Evolutionary conservation across 2,329 filamentous ascomycete genomes (phyloP).

Genomic region (Graphilbum fragrans): DNA sequence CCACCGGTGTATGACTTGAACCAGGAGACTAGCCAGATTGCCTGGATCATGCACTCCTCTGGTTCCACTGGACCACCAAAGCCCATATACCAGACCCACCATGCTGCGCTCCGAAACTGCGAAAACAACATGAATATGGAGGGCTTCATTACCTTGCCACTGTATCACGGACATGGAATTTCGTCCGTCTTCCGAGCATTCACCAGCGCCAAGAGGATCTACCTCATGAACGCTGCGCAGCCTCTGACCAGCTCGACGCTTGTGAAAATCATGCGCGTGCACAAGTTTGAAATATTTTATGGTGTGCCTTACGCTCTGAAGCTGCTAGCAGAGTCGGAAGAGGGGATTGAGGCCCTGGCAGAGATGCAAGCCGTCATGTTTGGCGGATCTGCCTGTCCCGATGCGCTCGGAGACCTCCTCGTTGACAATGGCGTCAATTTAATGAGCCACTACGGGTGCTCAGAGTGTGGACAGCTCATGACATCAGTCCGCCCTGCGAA

Average conservation of each 20-base stretch:
- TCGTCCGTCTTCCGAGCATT: slow-evolving; percentile 41
- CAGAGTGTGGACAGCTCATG: slow-evolving; percentile 51
- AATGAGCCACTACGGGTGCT: slow-evolving; percentile 14
- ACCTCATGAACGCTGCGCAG: slow-evolving; percentile 40
- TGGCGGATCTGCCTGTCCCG: slow-evolving; percentile 45
- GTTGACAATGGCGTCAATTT: slow-evolving; percentile 17
- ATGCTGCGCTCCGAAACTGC: slow-evolving; percentile 35
- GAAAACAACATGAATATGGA: slow-evolving; percentile 24
- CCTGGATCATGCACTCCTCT: slow-evolving; percentile 22
- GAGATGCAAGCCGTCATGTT: slow-evolving; percentile 41
- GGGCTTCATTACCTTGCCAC: slow-evolving; percentile 41
- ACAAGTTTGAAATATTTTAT: slow-evolving; percentile 41
- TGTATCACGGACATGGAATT: slow-evolving; percentile 49
- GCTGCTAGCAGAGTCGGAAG: slow-evolving; percentile 43
- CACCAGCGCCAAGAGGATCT: slow-evolving; percentile 33
- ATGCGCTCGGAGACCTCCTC: slow-evolving; percentile 42
- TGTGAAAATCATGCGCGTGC: slow-evolving; percentile 26
- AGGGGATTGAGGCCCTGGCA: slow-evolving; percentile 35
- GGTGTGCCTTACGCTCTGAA: slow-evolving; percentile 54
- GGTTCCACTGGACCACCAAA: slow-evolving; percentile 51
- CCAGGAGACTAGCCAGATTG: no score
- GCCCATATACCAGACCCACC: slow-evolving; percentile 46
- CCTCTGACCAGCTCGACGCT: slow-evolving; percentile 41
- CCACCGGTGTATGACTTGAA: no score
- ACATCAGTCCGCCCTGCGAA: slow-evolving; percentile 39